These are phyloP conservation scores for Parietaria judaica DNA, from an alignment of 306 rosid genomes.

Conservation along the genomic window DNA sequence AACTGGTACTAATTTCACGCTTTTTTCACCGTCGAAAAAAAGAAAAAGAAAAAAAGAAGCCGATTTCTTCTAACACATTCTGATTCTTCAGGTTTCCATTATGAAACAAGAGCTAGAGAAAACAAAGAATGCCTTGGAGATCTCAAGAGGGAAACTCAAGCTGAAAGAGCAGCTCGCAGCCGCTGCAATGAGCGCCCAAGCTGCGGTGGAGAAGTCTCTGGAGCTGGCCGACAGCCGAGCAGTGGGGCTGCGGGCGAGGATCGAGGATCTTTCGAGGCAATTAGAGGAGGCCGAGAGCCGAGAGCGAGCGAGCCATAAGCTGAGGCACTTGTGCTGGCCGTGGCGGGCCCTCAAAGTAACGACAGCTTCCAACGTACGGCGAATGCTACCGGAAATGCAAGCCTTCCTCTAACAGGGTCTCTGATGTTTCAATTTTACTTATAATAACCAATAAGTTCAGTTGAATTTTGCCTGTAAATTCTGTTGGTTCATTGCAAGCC, in stretches of 20 bases:
- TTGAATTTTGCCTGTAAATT: background rate
- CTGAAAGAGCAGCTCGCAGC: conserved; percentile 70
- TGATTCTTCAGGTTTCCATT: conserved; percentile 42
- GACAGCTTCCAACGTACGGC: conserved; percentile 25
- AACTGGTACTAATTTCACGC: conserved; percentile 41
- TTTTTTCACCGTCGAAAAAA: background rate
- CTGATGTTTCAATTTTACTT: background rate
- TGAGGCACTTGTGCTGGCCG: conserved; percentile 75
- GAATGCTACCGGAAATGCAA: conserved; percentile 79
- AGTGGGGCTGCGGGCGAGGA: conserved; percentile 37
- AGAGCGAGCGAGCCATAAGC: conserved; percentile 33
- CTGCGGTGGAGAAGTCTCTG: conserved; percentile 78
- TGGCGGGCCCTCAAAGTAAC: conserved; percentile 47
- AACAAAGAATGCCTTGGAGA: conserved; percentile 54
- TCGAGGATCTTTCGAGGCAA: conserved; percentile 55
- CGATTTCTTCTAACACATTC: background rate
- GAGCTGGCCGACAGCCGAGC: conserved; percentile 60
- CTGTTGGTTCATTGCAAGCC: background rate
- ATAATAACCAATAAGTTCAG: background rate
- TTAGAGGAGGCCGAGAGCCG: conserved; percentile 60
- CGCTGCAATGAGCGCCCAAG: conserved; percentile 72
- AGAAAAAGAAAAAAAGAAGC: no score
- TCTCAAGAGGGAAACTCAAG: conserved; percentile 53
- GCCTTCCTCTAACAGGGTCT: conserved; percentile 35
- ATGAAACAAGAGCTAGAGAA: conserved; percentile 69